Evolutionary conservation across 108 stramenopile species (phyloP), one percentile per base, ranked within the genome.

Genomic region (Skeletonema potamos): DNA sequence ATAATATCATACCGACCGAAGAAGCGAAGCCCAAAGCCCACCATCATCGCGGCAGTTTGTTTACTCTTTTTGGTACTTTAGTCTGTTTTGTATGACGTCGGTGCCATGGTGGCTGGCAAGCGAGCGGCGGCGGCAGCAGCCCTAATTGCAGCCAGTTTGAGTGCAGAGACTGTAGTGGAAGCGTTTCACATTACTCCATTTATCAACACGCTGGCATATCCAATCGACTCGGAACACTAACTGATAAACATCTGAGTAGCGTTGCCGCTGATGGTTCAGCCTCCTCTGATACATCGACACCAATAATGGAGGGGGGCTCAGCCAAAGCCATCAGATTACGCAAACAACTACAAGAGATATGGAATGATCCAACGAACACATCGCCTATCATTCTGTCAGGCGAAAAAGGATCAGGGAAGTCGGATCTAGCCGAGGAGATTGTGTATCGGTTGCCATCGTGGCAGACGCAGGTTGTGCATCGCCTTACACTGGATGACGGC

Each of bases 331-430:
- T 76, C 39, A 27, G 33, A 54, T 37, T 76, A 7, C 75, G 75
- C 17, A 70, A 76, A 28, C 67, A 76, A 55, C 62, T 76, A n/a
- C 75, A 76, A 54, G 74, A 34, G 20, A 64, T 76, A 26, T 70
- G 69, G 75, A 62, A 63, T 13, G 37, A 69, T 33, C 61, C 63
- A 18, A 59, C 1, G 26, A 68, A 37, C 34, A 73, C 64, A 13
- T 34, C 56, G n/a, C 76, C 76, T 12, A 66, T 77, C 55, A 58
- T 77, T 27, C 55, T 77, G 20, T 27, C 29, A 17, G 76, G 76
- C 6, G 71, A 70, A 6, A 27, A 64, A 37, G 76, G 76, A 6
- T 72, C 76, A 2, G 76, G 76, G 1, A 77, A 77, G 65, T 17
- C 30, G 10, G 70, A 72, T 22, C 71, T 77, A 20, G 76, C 71